Percentiles rank a stretch among this genome's conserved stretches.
These are phyloP conservation scores for Aspergillus jensenii DNA, from an alignment of 2,329 filamentous ascomycete species.

Conservation along the genomic window DNA sequence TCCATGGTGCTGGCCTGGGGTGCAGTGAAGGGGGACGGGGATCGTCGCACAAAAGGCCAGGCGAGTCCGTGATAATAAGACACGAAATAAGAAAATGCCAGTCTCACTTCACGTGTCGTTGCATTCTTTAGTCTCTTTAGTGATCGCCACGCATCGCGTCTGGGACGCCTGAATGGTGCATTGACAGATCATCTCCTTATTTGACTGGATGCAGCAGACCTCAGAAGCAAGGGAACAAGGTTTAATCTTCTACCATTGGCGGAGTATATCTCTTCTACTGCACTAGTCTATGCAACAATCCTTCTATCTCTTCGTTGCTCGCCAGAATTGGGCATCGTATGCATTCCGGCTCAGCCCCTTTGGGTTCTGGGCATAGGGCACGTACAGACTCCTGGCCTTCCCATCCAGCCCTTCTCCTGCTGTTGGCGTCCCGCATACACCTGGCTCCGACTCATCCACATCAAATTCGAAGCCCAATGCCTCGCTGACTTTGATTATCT, in stretches of 20 bases:
- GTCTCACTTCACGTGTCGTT: no score
- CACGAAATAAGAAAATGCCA: no score
- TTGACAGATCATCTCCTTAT: no score
- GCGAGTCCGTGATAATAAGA: no score
- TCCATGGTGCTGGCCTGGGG: background rate
- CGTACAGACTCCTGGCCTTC: constrained; percentile 26
- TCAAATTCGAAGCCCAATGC: constrained; percentile 54
- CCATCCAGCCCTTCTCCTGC: constrained; percentile 36
- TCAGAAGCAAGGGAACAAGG: no score
- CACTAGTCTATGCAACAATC: no score
- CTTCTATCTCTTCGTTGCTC: constrained; percentile 27
- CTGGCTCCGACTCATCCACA: constrained; percentile 27
- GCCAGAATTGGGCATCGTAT: constrained; percentile 58
- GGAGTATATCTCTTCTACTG: no score
- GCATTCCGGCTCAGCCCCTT: constrained; percentile 53
- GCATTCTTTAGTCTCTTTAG: no score
- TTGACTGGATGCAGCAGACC: no score
- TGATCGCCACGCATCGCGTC: no score
- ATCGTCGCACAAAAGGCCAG: background rate
- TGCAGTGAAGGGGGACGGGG: background rate
- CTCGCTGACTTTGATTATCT: constrained; percentile 51
- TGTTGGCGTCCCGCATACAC: constrained; percentile 38
- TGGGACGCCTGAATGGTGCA: no score
- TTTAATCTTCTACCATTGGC: no score
- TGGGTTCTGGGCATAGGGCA: constrained; percentile 55